Conservation (phyloP, 495 filamentous ascomycete species). For the Glarea lozoyensis region DNA sequence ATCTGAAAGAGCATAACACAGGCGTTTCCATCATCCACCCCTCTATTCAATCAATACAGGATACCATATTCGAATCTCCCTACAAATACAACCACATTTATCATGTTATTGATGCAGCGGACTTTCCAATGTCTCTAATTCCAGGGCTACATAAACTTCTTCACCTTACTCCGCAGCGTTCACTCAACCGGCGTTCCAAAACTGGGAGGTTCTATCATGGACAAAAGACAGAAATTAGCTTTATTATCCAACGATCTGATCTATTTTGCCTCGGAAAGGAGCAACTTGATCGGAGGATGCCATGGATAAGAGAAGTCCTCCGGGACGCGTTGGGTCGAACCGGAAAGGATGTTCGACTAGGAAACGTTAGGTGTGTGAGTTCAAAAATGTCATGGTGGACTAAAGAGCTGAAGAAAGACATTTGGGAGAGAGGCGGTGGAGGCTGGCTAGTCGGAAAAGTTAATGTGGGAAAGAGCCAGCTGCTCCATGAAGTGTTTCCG, state of each 20-base stretch:
- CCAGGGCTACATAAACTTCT: slow-evolving; percentile 48
- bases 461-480: slow-evolving; percentile 92
- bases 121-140: slow-evolving; percentile 88
- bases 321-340: slow-evolving; percentile 57
- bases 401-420: slow-evolving; percentile 71
- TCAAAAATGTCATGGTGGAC: slow-evolving; percentile 85
- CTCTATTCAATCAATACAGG: slow-evolving; percentile 62
- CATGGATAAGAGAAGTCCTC: slow-evolving; percentile 65
- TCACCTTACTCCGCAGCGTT: slow-evolving; percentile 54
- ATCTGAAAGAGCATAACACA: slow-evolving; percentile 62
- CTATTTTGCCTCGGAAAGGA: slow-evolving; percentile 71
- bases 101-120: slow-evolving; percentile 94
- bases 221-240: slow-evolving; percentile 62
- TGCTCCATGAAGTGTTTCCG: slow-evolving; percentile 78
- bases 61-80: slow-evolving; percentile 78
- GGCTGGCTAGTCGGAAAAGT: slow-evolving; percentile 98
- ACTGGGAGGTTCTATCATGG: slow-evolving; percentile 51
- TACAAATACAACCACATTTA: slow-evolving; percentile 88
- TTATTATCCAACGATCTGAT: slow-evolving; percentile 85
- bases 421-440: slow-evolving; percentile 69
- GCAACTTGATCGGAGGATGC: slow-evolving; percentile 74
- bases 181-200: slow-evolving; percentile 64
- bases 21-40: slow-evolving; percentile 68
- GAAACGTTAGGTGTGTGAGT: slow-evolving; percentile 78
- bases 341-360: slow-evolving; percentile 58